These are phyloP conservation scores for Macrotyloma uniflorum DNA, from an alignment of 306 rosid genomes.

Conservation along the genomic window DNA sequence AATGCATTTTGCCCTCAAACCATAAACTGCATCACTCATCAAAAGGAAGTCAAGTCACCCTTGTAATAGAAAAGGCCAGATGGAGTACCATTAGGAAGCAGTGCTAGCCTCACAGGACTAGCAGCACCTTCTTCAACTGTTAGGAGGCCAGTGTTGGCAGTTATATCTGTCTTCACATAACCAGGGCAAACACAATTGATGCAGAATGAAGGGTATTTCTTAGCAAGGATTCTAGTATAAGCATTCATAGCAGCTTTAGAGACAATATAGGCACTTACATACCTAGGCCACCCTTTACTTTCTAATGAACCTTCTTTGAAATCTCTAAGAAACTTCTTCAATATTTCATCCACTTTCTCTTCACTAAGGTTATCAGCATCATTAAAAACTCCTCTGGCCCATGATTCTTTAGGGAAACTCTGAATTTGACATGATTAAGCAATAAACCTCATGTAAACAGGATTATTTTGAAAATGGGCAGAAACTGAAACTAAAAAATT, in stretches of 20 bases:
- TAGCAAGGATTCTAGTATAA: conserved; percentile 48
- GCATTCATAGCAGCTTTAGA: conserved; percentile 43
- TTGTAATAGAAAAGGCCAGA: conserved; percentile 31
- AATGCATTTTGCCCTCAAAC: neutral
- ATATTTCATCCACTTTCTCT: conserved; percentile 31
- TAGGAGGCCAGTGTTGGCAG: conserved; percentile 2
- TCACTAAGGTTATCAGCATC: conserved; percentile 30
- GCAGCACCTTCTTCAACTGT: conserved; percentile 45
- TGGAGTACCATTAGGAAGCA: conserved; percentile 17
- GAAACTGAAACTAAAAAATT: neutral
- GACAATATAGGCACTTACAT: neutral
- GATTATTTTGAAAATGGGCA: neutral
- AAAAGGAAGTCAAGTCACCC: neutral
- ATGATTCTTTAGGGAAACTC: conserved; percentile 3
- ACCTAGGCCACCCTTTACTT: conserved; percentile 18
- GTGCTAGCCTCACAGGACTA: conserved; percentile 31
- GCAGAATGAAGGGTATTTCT: conserved; percentile 24
- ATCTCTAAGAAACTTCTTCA: conserved; percentile 15
- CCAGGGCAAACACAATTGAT: conserved; percentile 50
- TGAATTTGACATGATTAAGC: conserved; percentile 7
- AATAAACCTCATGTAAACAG: neutral
- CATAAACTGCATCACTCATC: neutral
- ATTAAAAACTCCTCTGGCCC: conserved; percentile 8
- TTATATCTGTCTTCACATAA: conserved; percentile 44
- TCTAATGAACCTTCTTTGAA: conserved; percentile 26